These are phyloP conservation scores for Curvularia sp. DNA, from an alignment of 2,329 filamentous ascomycete genomes.

Conservation along the genomic window DNA sequence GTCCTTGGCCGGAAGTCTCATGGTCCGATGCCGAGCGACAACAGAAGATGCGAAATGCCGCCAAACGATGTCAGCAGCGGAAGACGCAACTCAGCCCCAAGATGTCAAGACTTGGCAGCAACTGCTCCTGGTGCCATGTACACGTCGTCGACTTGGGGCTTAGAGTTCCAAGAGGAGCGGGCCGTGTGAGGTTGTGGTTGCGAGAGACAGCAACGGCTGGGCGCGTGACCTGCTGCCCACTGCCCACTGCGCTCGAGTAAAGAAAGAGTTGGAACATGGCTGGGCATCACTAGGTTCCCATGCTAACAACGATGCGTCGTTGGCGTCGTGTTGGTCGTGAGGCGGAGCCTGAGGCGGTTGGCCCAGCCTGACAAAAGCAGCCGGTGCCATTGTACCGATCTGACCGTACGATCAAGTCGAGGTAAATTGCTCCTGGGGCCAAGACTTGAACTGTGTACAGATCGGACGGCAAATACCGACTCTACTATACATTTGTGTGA, in stretches of 20 bases:
- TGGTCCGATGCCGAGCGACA: slow-evolving; percentile 29
- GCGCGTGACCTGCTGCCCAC: neutral
- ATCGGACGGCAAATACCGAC: neutral
- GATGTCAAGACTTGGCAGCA: slow-evolving; percentile 17
- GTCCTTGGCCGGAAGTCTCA: slow-evolving; percentile 27
- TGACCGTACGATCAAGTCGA: slow-evolving; percentile 14
- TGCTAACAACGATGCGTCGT: slow-evolving; percentile 5
- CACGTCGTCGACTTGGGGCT: slow-evolving; percentile 25
- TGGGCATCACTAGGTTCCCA: slow-evolving; percentile 3
- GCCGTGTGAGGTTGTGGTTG: neutral
- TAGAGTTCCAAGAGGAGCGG: slow-evolving; percentile 10
- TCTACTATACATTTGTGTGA: slow-evolving; percentile 1
- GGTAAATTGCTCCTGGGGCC: neutral
- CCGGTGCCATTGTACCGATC: neutral
- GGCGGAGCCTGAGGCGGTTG: slow-evolving; percentile 19
- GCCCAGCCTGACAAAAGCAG: slow-evolving; percentile 12
- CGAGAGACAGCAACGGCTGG: neutral
- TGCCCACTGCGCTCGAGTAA: neutral
- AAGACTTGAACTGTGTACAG: neutral
- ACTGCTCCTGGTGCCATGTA: slow-evolving; percentile 8
- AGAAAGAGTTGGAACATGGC: neutral
- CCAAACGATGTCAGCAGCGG: slow-evolving; percentile 4
- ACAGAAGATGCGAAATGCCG: slow-evolving; percentile 1
- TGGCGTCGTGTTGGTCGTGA: slow-evolving; percentile 13
- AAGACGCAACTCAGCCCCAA: slow-evolving; percentile 1